Evolutionary conservation across 73 alveolate genomes (phyloP).

Genomic region (Blepharisma japonicum): DNA sequence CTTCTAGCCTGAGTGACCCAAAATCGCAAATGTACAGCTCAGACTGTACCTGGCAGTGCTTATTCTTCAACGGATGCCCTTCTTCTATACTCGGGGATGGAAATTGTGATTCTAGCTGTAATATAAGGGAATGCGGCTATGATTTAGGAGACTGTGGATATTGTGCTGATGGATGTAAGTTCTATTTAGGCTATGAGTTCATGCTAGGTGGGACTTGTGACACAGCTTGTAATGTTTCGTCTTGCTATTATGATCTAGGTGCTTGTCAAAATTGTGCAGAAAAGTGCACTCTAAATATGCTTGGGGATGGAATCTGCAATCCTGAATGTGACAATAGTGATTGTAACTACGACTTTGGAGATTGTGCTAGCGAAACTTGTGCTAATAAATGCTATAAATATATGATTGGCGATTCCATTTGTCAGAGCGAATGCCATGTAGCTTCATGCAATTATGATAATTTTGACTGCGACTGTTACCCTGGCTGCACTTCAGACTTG

Average conservation of each 20-base stretch:
- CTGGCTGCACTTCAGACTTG: neutral
- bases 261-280: neutral
- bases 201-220: neutral
- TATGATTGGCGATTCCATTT: neutral
- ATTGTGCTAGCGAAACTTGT: neutral
- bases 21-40: too few species aligned
- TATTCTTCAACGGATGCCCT: too few species aligned
- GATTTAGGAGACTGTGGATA: too few species aligned
- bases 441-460: neutral
- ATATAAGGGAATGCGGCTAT: too few species aligned
- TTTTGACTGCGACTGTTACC: neutral
- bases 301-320: neutral
- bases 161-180: too few species aligned
- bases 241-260: constrained; percentile 12
- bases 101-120: too few species aligned
- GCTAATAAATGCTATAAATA: neutral
- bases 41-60: too few species aligned
- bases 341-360: neutral
- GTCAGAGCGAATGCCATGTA: neutral
- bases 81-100: too few species aligned
- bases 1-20: too few species aligned
- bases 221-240: neutral
- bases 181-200: too few species aligned
- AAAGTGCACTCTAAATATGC: neutral
- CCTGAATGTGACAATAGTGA: neutral